phyloP scores from a whole-genome alignment of 495 filamentous ascomycete species.

The Cladorrhinum samala region DNA sequence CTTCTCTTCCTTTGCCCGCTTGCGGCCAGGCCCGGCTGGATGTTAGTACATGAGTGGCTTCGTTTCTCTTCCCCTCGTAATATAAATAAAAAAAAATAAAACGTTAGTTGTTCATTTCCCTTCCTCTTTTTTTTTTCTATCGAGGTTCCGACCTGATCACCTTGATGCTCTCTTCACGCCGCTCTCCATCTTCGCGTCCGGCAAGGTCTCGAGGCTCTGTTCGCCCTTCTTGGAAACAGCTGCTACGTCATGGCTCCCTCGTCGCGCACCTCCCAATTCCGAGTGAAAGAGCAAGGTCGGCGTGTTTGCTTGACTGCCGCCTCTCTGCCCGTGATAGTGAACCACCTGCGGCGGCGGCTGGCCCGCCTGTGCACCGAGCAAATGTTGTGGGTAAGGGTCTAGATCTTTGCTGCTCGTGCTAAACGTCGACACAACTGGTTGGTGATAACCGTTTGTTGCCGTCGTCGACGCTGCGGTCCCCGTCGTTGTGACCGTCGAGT shows the following conservation, averaged over 20 bases:
- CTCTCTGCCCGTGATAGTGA: slow-evolving; percentile 54
- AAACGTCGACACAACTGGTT: slow-evolving; percentile 65
- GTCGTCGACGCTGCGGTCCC: slow-evolving; percentile 20
- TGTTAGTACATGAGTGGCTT: slow-evolving; percentile 2
- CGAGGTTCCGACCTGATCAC: too few species aligned
- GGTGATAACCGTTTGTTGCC: slow-evolving; percentile 49
- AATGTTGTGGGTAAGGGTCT: slow-evolving; percentile 62
- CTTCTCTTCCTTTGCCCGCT: background rate
- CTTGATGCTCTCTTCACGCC: slow-evolving; percentile 14
- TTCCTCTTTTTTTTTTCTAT: background rate
- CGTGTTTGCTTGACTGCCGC: slow-evolving; percentile 56
- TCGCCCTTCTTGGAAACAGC: slow-evolving; percentile 21
- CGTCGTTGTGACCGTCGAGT: slow-evolving; percentile 7
- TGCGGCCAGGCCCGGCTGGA: background rate
- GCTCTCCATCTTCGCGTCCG: slow-evolving; percentile 29
- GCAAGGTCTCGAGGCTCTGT: slow-evolving; percentile 33
- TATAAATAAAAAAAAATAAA: too few species aligned
- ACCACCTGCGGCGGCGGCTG: slow-evolving; percentile 56
- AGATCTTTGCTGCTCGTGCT: slow-evolving; percentile 71
- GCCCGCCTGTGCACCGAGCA: slow-evolving; percentile 51
- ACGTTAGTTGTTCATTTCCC: background rate
- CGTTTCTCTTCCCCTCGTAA: background rate
- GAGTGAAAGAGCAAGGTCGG: slow-evolving; percentile 44
- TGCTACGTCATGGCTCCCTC: slow-evolving; percentile 35
- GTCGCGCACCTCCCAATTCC: slow-evolving; percentile 29